Evolutionary conservation across 257 asterid genomes (phyloP), one percentile per base, ranked within the genome.

Genomic region (Lycium ferocissimum): DNA sequence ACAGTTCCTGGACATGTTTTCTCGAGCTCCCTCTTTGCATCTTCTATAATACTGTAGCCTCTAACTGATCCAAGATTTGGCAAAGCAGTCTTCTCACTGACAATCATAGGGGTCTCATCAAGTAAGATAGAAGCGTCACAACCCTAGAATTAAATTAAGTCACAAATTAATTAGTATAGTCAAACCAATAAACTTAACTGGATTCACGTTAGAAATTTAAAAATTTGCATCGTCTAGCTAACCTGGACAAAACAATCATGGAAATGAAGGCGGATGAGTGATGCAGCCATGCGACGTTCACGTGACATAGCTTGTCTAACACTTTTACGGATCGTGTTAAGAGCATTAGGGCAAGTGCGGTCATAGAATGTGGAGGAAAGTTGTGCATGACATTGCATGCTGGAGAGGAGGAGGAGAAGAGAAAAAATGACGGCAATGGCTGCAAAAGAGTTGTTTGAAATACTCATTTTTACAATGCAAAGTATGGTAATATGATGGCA

Each of bases 171-270:
- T 45, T 9, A 11, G 26, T 45, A 2, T n/a, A 22, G 9, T 6
- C 0, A 37, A 38, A 17, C 5, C 9, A 0, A 66, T 6, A 66
- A 33, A 0, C 13, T 66, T 1, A 13, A 33, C 45, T 65, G 4
- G 9, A 65, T 9, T 17, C 5, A 33, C 2, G 11, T 35, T 17
- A 63, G 53, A 14, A 6, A 67, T 9, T 10, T 33, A 26, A 1
- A 26, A 2, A 6, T 6, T n/a, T 13, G n/a, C 0, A 13, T 14
- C 1, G 7, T 9, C 59, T 2, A 66, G 6, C n/a, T 3, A 45
- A 73, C 80, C 40, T 73, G 80, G 45, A 45, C 80, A 73, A 73
- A 73, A 1, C 80, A 73, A 73, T 73, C 80, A 45, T 73, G 80
- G 0, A 73, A 73, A 73, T 73, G 80, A 10, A 73, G 80, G 7